Evolutionary conservation across 768 basidiomycete genomes (phyloP).

Genomic region (Lactarius evosmus): DNA sequence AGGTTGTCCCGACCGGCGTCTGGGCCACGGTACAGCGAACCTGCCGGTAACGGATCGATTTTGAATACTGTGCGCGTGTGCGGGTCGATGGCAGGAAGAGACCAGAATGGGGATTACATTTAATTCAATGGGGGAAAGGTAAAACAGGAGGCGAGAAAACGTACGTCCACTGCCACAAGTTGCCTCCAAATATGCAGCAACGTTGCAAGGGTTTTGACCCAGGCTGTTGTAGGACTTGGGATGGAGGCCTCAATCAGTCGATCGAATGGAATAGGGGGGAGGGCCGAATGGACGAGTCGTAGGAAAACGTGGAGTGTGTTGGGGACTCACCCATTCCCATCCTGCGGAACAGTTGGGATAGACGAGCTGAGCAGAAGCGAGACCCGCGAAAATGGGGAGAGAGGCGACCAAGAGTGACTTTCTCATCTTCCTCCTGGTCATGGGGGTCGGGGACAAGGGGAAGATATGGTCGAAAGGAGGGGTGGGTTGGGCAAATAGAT

Average conservation of each 20-base stretch:
- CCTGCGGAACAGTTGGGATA: constrained; percentile 16
- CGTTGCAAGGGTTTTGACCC: constrained; percentile 12
- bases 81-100: neutral
- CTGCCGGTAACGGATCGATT: neutral
- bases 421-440: neutral
- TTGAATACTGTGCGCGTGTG: neutral
- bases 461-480: neutral
- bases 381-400: neutral
- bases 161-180: constrained; percentile 2
- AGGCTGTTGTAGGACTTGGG: constrained; percentile 14
- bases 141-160: neutral
- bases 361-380: neutral
- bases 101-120: neutral
- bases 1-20: neutral
- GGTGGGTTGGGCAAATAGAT: neutral
- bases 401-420: neutral
- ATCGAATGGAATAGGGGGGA: neutral
- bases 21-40: neutral
- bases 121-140: too few relatives aligned
- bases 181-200: constrained; percentile 6
- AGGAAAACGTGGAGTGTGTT: neutral
- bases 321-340: constrained; percentile 14
- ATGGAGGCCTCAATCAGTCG: neutral
- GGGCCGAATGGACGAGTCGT: neutral
- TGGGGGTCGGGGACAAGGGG: neutral